Conservation (phyloP, 108 stramenopile genomes). For the Stephanodiscus minutulus region DNA sequence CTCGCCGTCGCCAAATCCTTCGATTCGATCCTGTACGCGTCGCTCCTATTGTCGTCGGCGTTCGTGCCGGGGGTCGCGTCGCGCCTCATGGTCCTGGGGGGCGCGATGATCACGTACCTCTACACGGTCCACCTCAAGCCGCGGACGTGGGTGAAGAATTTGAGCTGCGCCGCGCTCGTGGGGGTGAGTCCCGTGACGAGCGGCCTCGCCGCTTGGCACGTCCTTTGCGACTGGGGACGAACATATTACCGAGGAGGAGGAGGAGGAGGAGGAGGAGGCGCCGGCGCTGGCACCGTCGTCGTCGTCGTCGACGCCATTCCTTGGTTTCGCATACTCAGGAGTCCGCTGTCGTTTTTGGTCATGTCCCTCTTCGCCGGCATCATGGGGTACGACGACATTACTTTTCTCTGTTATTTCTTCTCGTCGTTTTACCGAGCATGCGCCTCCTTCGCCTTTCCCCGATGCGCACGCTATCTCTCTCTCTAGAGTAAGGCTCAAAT, state of each 20-base stretch:
- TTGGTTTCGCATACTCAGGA: slow-evolving; percentile 9
- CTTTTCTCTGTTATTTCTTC: no score
- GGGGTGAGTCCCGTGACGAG: slow-evolving; percentile 64
- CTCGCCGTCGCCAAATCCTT: slow-evolving; percentile 53
- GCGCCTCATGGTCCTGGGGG: slow-evolving; percentile 58
- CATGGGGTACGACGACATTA: slow-evolving; percentile 14
- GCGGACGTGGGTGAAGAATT: slow-evolving; percentile 73
- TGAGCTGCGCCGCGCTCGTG: slow-evolving; percentile 68
- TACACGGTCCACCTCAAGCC: slow-evolving; percentile 83
- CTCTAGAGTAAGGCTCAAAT: no score
- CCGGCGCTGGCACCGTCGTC: no score
- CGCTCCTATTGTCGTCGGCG: slow-evolving; percentile 49
- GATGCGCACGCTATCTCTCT: no score
- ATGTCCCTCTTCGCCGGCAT: slow-evolving; percentile 47
- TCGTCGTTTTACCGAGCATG: no score
- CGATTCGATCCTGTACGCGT: slow-evolving; percentile 54
- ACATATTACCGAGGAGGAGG: no score
- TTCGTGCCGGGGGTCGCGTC: slow-evolving; percentile 62
- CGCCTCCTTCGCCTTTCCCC: no score
- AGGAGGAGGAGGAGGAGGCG: no score
- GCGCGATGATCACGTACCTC: slow-evolving; percentile 65
- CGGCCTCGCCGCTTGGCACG: slow-evolving; percentile 48
- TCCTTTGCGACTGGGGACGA: slow-evolving; percentile 24
- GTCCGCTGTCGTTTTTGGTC: slow-evolving; percentile 33
- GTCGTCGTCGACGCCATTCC: slow-evolving; percentile 9